These are phyloP conservation scores for Colletotrichum coccodes DNA, from an alignment of 2,329 filamentous ascomycete genomes.

Conservation along the genomic window DNA sequence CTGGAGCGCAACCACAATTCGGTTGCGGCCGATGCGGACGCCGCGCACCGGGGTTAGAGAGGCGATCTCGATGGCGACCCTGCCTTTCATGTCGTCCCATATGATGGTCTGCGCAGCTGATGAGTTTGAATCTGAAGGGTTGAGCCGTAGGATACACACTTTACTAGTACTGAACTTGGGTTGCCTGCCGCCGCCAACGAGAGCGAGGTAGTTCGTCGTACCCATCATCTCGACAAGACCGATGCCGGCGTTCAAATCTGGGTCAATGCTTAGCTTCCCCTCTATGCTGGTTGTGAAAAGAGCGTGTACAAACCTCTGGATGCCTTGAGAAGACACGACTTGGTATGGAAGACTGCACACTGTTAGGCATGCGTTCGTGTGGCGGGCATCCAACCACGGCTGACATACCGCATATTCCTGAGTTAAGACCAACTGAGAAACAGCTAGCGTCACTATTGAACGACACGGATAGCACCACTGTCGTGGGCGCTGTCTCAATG, in stretches of 20 bases:
- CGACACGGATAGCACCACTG: slow-evolving; percentile 81
- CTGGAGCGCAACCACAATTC: slow-evolving; percentile 82
- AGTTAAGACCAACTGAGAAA: slow-evolving; percentile 88
- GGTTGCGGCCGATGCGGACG: slow-evolving; percentile 75
- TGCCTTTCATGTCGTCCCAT: slow-evolving; percentile 88
- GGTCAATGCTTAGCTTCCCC: background rate
- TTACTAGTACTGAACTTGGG: slow-evolving; percentile 92
- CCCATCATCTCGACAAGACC: slow-evolving; percentile 88
- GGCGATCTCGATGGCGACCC: slow-evolving; percentile 79
- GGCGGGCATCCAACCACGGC: slow-evolving; percentile 41
- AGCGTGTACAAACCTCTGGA: slow-evolving; percentile 51
- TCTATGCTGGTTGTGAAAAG: no score
- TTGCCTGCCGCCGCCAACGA: slow-evolving; percentile 87
- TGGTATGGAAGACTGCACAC: slow-evolving; percentile 74
- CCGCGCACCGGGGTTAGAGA: slow-evolving; percentile 84
- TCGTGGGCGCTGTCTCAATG: slow-evolving; percentile 80
- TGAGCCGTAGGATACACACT: slow-evolving; percentile 50
- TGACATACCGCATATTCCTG: slow-evolving; percentile 86
- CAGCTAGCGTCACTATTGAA: slow-evolving; percentile 89
- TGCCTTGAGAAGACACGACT: slow-evolving; percentile 75
- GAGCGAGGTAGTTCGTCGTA: slow-evolving; percentile 84
- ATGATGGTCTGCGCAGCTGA: slow-evolving; percentile 72
- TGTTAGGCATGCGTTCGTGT: slow-evolving; percentile 37
- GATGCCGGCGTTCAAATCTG: slow-evolving; percentile 84
- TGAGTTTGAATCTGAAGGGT: background rate